Conservation (phyloP, 192 early-diverging fungal genomes). For the Coemansia asiatica region DNA sequence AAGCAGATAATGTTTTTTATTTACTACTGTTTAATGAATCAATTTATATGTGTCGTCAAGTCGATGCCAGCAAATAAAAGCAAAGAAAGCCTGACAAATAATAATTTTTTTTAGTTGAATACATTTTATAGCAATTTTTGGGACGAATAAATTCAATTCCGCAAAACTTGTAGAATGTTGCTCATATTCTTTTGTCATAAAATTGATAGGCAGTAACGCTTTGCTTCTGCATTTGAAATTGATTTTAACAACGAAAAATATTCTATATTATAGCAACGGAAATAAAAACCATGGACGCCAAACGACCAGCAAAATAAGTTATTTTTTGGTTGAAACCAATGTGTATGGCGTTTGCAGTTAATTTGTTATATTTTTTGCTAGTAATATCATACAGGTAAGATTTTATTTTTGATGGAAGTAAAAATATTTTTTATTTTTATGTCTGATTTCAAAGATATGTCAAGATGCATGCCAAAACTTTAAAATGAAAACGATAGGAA, state of each 20-base stretch:
- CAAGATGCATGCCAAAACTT: too few species aligned
- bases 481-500: neutral
- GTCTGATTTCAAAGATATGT: too few species aligned
- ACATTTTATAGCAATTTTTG: too few species aligned
- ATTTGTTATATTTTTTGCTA: neutral
- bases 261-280: too few species aligned
- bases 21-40: neutral
- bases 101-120: too few species aligned
- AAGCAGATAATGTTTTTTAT: neutral
- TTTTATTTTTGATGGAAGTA: neutral
- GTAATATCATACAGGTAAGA: neutral
- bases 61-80: too few species aligned
- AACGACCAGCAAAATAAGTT: neutral
- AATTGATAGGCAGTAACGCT: constrained; percentile 1
- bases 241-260: too few species aligned
- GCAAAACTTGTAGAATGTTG: neutral
- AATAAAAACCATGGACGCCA: neutral
- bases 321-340: neutral
- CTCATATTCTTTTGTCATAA: neutral
- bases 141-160: neutral
- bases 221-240: too few species aligned
- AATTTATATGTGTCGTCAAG: neutral
- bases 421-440: neutral
- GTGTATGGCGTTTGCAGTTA: constrained; percentile 14
- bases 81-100: too few species aligned